Evolutionary conservation across 192 early-diverging fungal species (phyloP), one percentile per base, ranked within the genome.

Genomic region (Umbelopsis vinacea): DNA sequence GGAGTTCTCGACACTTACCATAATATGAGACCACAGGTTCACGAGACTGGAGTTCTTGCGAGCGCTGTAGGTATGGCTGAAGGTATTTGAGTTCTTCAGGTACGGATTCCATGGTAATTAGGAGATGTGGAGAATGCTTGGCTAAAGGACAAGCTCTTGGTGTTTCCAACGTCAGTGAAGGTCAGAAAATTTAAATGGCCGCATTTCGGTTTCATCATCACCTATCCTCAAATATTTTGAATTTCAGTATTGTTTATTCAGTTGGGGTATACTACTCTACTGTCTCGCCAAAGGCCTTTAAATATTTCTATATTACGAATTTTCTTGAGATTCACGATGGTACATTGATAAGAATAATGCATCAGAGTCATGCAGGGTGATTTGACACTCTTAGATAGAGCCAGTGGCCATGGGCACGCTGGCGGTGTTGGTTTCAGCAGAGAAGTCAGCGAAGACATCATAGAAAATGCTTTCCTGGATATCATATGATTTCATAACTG

Each of bases 11-110:
- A 3, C 74, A 80, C 72, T 79, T 86, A 95, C 97, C 92, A 76
- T 95, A 99, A 75, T 99, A 99, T 3, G 97, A 84, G 6, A 98
- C 87, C 6, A 97, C 79, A 11, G 97, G 96, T 52, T 99, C 96
- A 43, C 89, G 86, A 12, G 84, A 76, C 24, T 82, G 73, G 9
- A 97, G 81, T 77, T 99, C 96, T 11, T 89, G 85, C 0, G 89
- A 89, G 19, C 96, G 87, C 76, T 96, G 94, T 46, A 99, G 78
- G 79, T 86, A 97, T 4, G 92, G 88, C 9, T 78, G 76, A 33
- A 98, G 88, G 73, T 82, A 86, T 67, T 85, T 89, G 15, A 92
- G 77, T 63, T 91, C 88, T 15, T 83, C 85, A 9, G 93, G 93
- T 37, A 35, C 24, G 19, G 57, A 63, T 29, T 63, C 57, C 57